These are phyloP conservation scores for Cephalotrichum gorgonifer DNA, from an alignment of 2,329 filamentous ascomycete species.

Conservation along the genomic window DNA sequence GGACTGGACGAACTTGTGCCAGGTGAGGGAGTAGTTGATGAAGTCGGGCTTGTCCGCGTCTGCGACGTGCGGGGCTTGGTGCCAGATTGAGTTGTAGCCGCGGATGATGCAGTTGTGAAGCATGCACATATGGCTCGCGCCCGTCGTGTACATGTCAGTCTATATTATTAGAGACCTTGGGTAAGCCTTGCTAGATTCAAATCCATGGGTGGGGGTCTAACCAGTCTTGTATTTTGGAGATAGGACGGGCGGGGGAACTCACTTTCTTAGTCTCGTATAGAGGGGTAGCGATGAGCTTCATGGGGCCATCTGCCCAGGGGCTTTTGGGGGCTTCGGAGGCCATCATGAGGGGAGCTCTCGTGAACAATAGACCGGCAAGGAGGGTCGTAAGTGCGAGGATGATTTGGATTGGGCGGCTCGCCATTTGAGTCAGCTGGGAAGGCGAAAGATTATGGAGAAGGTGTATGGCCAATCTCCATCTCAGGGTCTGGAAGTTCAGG, in stretches of 20 bases:
- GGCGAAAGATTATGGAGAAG: neutral
- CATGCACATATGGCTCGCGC: slow-evolving; percentile 51
- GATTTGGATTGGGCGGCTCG: slow-evolving; percentile 8
- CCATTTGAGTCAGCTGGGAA: neutral
- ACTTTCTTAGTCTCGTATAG: slow-evolving; percentile 42
- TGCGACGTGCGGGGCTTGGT: slow-evolving; percentile 42
- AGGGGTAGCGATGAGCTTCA: slow-evolving; percentile 43
- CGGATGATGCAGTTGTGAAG: slow-evolving; percentile 54
- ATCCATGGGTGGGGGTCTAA: no score
- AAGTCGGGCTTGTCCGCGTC: slow-evolving; percentile 45
- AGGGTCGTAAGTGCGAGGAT: slow-evolving; percentile 18
- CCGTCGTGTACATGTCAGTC: slow-evolving; percentile 43
- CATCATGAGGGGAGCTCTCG: slow-evolving; percentile 24
- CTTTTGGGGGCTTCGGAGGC: slow-evolving; percentile 19
- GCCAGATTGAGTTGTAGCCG: slow-evolving; percentile 53
- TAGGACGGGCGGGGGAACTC: neutral
- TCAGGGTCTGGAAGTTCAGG: neutral
- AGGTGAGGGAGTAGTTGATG: slow-evolving; percentile 45
- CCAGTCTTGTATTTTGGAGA: neutral
- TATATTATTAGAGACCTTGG: no score
- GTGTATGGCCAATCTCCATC: neutral
- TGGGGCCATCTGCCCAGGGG: slow-evolving; percentile 43
- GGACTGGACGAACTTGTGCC: slow-evolving; percentile 47
- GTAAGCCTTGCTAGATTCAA: no score
- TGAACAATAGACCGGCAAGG: slow-evolving; percentile 19